phyloP scores from a whole-genome alignment of 2,329 filamentous ascomycete genomes.

The Claviceps spartinae region DNA sequence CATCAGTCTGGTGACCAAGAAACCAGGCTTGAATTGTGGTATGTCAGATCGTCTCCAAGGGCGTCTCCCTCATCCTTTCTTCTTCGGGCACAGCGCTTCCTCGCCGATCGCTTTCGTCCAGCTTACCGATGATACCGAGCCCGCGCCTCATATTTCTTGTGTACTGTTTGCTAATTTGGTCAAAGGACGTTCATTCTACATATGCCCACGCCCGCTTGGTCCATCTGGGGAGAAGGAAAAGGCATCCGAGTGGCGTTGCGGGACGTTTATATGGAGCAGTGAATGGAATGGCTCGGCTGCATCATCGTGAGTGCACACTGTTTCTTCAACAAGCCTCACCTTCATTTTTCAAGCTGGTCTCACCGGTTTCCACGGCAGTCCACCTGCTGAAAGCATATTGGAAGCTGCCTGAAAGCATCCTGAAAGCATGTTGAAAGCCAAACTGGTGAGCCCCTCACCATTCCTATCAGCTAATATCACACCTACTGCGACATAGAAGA shows the following conservation, averaged over 20 bases:
- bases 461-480: too few species aligned
- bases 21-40: slow-evolving; percentile 72
- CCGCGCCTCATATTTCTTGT: not conserved
- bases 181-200: slow-evolving; percentile 48
- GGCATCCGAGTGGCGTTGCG: slow-evolving; percentile 75
- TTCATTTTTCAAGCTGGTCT: too few species aligned
- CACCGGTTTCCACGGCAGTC: too few species aligned
- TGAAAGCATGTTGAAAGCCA: too few species aligned
- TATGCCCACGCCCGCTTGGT: slow-evolving; percentile 60
- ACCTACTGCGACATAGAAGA: too few species aligned
- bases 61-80: too few species aligned
- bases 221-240: slow-evolving; percentile 75
- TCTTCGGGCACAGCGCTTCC: too few species aligned
- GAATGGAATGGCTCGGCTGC: slow-evolving; percentile 32
- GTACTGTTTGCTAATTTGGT: not conserved
- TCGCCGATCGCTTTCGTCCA: not conserved
- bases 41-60: slow-evolving; percentile 18
- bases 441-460: too few species aligned
- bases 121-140: not conserved
- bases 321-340: too few species aligned
- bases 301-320: not conserved
- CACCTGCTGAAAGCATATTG: too few species aligned
- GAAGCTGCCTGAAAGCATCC: too few species aligned
- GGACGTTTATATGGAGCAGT: slow-evolving; percentile 64
- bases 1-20: slow-evolving; percentile 72